Evolutionary conservation across 106 monocot genomes (phyloP).

Genomic region (Vanilla planifolia): DNA sequence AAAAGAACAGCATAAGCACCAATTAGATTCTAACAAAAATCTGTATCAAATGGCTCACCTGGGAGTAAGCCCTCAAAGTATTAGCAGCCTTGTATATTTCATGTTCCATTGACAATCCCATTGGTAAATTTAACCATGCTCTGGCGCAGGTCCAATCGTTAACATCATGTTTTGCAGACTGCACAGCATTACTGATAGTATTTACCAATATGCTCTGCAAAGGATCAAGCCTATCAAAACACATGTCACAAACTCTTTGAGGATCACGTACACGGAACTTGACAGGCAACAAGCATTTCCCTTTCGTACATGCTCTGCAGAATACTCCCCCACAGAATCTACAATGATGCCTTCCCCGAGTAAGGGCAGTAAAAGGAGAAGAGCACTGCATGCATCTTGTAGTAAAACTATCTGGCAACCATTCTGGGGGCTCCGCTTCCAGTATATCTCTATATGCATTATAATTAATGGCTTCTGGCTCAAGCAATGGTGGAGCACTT

Average conservation of each 20-base stretch:
- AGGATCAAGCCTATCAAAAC: conserved; percentile 84
- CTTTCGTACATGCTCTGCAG: conserved; percentile 75
- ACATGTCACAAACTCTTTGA: conserved; percentile 81
- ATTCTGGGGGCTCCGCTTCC: conserved; percentile 87
- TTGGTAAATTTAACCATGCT: conserved; percentile 88
- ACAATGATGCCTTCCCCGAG: conserved; percentile 88
- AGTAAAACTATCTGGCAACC: conserved; percentile 79
- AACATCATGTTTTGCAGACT: conserved; percentile 90
- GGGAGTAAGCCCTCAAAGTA: conserved; percentile 61
- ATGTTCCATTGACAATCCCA: conserved; percentile 90
- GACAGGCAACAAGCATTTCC: conserved; percentile 67
- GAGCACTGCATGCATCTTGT: conserved; percentile 67
- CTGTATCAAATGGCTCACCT: conserved; percentile 29
- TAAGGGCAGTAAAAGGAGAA: conserved; percentile 64
- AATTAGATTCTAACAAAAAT: neutral
- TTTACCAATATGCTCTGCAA: conserved; percentile 63
- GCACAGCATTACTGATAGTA: conserved; percentile 69
- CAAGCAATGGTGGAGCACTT: conserved; percentile 74
- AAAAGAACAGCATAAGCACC: neutral
- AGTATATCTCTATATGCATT: conserved; percentile 37
- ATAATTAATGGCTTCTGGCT: conserved; percentile 38
- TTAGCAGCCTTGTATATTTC: conserved; percentile 93
- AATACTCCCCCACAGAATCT: conserved; percentile 90
- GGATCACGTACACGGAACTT: conserved; percentile 71
- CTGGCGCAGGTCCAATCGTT: conserved; percentile 83